Evolutionary conservation across 495 filamentous ascomycete genomes (phyloP).

Genomic region (Sabuloglossum arenarium): DNA sequence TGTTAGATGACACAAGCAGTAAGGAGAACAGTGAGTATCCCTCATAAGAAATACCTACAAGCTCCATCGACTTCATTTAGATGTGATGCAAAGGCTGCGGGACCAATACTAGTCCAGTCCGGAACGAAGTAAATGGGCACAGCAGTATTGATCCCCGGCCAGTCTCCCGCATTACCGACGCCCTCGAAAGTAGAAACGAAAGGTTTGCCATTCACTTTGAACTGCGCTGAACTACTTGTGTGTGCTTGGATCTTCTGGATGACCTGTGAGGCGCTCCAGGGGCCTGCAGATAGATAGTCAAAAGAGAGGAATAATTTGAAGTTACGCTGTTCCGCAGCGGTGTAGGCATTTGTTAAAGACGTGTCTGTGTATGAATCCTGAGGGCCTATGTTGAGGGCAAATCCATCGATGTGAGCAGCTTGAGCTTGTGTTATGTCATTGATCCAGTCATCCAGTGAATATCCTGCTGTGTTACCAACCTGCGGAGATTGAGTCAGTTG

Average conservation of each 20-base stretch:
- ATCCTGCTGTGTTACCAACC: not conserved
- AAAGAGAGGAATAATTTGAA: constrained; percentile 54
- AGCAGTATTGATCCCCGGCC: constrained; percentile 31
- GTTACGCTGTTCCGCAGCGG: constrained; percentile 27
- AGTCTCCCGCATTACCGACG: constrained; percentile 30
- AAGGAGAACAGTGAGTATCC: not conserved
- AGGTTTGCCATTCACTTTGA: constrained; percentile 30
- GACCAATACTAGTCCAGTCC: constrained; percentile 29
- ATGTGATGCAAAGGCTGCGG: constrained; percentile 21
- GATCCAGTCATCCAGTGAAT: constrained; percentile 25
- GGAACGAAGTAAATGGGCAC: constrained; percentile 32
- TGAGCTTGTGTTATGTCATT: constrained; percentile 38
- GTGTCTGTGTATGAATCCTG: constrained; percentile 17
- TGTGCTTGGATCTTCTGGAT: constrained; percentile 34
- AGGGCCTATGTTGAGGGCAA: constrained; percentile 45
- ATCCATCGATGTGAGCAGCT: constrained; percentile 45
- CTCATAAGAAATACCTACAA: constrained; percentile 8
- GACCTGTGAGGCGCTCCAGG: constrained; percentile 35
- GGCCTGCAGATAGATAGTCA: constrained; percentile 33
- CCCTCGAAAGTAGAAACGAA: constrained; percentile 62
- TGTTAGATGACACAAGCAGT: not conserved
- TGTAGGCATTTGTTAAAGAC: constrained; percentile 31
- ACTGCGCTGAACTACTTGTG: constrained; percentile 28
- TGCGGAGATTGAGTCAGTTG: not conserved
- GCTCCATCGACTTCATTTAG: constrained; percentile 33